These are phyloP conservation scores for Dryadomyces quercivorus DNA, from an alignment of 2,329 filamentous ascomycete species.

Conservation along the genomic window DNA sequence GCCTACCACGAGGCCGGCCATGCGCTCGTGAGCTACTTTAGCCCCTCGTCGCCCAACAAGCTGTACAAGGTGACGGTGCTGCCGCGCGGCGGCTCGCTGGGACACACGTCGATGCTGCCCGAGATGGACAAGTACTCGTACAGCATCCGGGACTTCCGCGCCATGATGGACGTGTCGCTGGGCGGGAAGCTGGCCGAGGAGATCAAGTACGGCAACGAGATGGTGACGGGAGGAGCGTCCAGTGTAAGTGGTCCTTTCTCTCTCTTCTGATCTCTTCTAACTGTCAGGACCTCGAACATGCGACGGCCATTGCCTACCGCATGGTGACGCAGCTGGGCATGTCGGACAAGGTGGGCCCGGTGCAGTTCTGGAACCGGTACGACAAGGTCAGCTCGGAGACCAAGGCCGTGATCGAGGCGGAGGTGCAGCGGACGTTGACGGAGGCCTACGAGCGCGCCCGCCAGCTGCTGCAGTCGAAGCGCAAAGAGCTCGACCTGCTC, in stretches of 20 bases:
- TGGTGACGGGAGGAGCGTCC: slow-evolving; percentile 80
- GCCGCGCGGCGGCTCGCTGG: slow-evolving; percentile 74
- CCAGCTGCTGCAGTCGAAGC: slow-evolving; percentile 58
- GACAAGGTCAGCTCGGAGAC: slow-evolving; percentile 74
- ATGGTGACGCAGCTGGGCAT: slow-evolving; percentile 89
- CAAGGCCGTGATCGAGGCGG: slow-evolving; percentile 72
- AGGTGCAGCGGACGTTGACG: slow-evolving; percentile 75
- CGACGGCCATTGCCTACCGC: slow-evolving; percentile 69
- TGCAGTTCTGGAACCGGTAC: slow-evolving; percentile 77
- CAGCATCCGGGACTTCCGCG: slow-evolving; percentile 70
- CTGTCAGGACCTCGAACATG: slow-evolving; percentile 63
- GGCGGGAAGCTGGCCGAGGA: slow-evolving; percentile 73
- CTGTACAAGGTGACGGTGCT: slow-evolving; percentile 98
- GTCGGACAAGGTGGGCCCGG: slow-evolving; percentile 75
- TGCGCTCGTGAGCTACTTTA: slow-evolving; percentile 78
- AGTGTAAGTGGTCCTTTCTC: slow-evolving; percentile 40
- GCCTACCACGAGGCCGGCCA: slow-evolving; percentile 98
- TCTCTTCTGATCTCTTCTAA: neutral
- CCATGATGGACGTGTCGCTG: slow-evolving; percentile 58
- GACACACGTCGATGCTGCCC: slow-evolving; percentile 77
- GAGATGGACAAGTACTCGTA: slow-evolving; percentile 87
- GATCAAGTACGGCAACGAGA: slow-evolving; percentile 80
- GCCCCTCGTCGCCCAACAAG: slow-evolving; percentile 55
- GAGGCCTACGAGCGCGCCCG: slow-evolving; percentile 67
- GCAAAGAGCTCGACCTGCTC: slow-evolving; percentile 75